phyloP scores from a whole-genome alignment of 179 eudicot species.

The Sideroxylon spinosum region DNA sequence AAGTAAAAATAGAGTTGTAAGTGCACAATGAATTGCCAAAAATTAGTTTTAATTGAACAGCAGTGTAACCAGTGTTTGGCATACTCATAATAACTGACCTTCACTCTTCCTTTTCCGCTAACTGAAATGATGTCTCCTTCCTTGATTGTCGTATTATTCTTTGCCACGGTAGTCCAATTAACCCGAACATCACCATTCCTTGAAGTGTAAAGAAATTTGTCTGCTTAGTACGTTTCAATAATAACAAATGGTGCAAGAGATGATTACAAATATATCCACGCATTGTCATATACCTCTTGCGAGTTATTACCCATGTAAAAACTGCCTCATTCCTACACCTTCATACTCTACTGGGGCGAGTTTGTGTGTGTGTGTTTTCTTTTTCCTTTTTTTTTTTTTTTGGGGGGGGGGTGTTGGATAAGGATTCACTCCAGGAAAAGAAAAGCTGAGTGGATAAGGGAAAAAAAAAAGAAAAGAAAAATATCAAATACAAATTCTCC shows the following conservation, averaged over 20 bases:
- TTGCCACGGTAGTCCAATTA: constrained; percentile 69
- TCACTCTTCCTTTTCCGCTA: constrained; percentile 79
- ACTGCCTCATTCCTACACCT: not conserved
- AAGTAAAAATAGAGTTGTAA: not conserved
- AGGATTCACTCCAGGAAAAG: too few relatives aligned
- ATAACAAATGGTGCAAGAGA: not conserved
- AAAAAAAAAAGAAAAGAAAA: too few relatives aligned
- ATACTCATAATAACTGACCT: constrained; percentile 40
- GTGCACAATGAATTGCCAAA: not conserved
- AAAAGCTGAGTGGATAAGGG: too few relatives aligned
- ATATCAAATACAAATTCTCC: too few relatives aligned
- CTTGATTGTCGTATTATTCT: constrained; percentile 64
- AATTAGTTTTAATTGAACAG: not conserved
- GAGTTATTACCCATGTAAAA: not conserved
- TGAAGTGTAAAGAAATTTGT: not conserved
- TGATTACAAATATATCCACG: not conserved
- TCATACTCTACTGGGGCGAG: not conserved
- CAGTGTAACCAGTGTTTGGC: not conserved
- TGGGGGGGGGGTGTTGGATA: too few relatives aligned
- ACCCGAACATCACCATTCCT: constrained; percentile 89
- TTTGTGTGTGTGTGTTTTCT: too few relatives aligned
- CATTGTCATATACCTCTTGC: not conserved
- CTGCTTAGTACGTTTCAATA: not conserved
- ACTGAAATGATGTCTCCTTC: constrained; percentile 78
- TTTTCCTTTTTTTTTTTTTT: too few relatives aligned